Evolutionary conservation across 2,329 filamentous ascomycete species (phyloP), one percentile per base, ranked within the genome.

Genomic region (Hirsutella minnesotensis): DNA sequence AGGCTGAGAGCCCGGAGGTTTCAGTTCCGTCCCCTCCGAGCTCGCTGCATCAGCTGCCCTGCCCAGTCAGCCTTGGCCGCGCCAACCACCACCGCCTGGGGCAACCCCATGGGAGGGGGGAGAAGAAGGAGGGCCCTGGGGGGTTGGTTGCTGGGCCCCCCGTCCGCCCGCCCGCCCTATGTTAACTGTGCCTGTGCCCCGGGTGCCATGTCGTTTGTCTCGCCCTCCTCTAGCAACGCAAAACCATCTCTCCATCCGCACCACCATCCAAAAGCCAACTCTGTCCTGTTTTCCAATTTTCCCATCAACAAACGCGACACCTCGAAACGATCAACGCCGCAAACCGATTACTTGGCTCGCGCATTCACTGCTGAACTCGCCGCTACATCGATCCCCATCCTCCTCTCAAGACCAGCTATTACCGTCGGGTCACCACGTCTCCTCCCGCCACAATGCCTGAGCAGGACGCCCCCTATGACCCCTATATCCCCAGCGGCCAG

Each of bases 401-500:
- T 38, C 16, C 21, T 20, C 21, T 20, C 16, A 24, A 16, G 12
- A 3, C 16, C 9, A 19, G 31, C 15, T 16, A n/a, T n/a, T n/a
- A n/a, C 40, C 12, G 30, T 13, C 19, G 10, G 19, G 8, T 16
- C n/a, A n/a, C 31, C 34, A 12, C 19, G 12, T 27, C 24, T 27
- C 33, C n/a, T n/a, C n/a, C n/a, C 46, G 40, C 42, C 54, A 65
- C 51, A 55, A 77, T 77, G 73, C 65, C 73, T 53, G 67, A 66
- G 57, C 65, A 70, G 52, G 70, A 75, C 46, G 67, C 73, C 60
- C 86, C 86, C 53, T 94, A 94, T 67, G 86, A 94, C 67, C 86
- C 86, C 50, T 94, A 92, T 69, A 89, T 90, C 64, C 86, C 86
- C 59, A 78, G 76, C 61, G 79, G 79, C 65, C 72, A 73, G 64